These are phyloP conservation scores for Macrocybe gigantea DNA, from an alignment of 768 basidiomycete genomes.

Conservation along the genomic window DNA sequence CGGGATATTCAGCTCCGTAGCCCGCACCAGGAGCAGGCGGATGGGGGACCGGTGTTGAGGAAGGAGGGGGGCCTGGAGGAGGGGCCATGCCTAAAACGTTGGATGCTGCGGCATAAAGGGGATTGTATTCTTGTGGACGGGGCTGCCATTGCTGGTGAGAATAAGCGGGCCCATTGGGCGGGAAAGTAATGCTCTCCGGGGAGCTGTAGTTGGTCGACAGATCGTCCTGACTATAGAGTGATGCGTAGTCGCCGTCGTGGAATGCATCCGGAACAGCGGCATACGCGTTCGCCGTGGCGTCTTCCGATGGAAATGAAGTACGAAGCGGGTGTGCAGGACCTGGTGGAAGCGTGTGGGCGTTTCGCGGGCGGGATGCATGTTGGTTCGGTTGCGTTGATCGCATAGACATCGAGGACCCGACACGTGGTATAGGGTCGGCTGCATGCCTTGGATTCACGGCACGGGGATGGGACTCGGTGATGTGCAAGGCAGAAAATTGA, in stretches of 20 bases:
- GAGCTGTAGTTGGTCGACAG: conserved; percentile 21
- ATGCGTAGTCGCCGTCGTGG: conserved; percentile 11
- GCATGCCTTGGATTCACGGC: conserved; percentile 14
- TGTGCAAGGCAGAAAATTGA: conserved; percentile 47
- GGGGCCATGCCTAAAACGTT: conserved; percentile 76
- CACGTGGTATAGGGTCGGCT: conserved; percentile 45
- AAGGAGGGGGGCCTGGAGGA: conserved; percentile 35
- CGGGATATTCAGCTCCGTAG: conserved; percentile 13
- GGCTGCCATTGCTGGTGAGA: conserved; percentile 17
- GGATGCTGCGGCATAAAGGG: conserved; percentile 70
- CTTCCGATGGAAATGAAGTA: conserved; percentile 3
- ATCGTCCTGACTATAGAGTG: conserved; percentile 27
- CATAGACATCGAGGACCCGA: conserved; percentile 54
- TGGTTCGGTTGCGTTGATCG: conserved; percentile 19
- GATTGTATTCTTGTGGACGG: conserved; percentile 41
- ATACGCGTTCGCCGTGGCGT: no score
- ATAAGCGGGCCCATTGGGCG: conserved; percentile 1
- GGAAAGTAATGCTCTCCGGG: conserved; percentile 22
- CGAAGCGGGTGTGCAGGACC: conserved; percentile 39
- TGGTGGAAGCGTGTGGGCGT: conserved; percentile 21
- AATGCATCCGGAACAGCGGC: no score
- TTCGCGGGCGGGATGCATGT: conserved; percentile 15
- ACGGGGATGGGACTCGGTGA: conserved; percentile 37
- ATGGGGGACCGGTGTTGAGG: conserved; percentile 12
- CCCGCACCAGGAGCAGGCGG: conserved; percentile 15